These are phyloP conservation scores for Phylloporus sp. DNA, from an alignment of 768 basidiomycete genomes.

Conservation along the genomic window DNA sequence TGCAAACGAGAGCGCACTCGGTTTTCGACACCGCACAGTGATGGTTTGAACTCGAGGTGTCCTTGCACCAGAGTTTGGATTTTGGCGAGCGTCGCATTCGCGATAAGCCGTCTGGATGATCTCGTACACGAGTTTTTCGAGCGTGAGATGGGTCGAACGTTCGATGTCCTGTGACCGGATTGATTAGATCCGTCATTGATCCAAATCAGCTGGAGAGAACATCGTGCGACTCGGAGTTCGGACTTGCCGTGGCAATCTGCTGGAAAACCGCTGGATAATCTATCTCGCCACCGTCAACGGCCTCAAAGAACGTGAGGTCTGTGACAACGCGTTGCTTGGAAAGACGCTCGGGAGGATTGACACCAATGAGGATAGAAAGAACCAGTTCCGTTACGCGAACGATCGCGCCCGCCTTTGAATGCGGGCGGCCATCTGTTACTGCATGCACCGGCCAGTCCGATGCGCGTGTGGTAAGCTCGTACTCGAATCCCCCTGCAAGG, in stretches of 20 bases:
- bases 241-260: slow-evolving; percentile 25
- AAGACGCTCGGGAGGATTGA: slow-evolving; percentile 63
- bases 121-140: slow-evolving; percentile 34
- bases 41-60: slow-evolving; percentile 36
- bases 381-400: slow-evolving; percentile 44
- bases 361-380: slow-evolving; percentile 58
- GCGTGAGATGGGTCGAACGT: slow-evolving; percentile 14
- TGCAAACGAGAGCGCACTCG: slow-evolving; percentile 66
- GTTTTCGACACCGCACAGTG: slow-evolving; percentile 59
- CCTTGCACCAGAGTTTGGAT: background rate
- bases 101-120: slow-evolving; percentile 48
- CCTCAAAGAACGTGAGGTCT: slow-evolving; percentile 44
- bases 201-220: background rate
- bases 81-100: slow-evolving; percentile 45
- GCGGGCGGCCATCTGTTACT: too few relatives aligned
- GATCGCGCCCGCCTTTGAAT: slow-evolving; percentile 16
- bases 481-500: slow-evolving; percentile 40
- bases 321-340: slow-evolving; percentile 59
- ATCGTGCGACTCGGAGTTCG: background rate
- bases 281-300: slow-evolving; percentile 8
- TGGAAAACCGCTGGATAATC: slow-evolving; percentile 38
- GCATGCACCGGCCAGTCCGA: slow-evolving; percentile 1
- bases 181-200: background rate
- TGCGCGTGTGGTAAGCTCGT: slow-evolving; percentile 33
- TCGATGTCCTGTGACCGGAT: slow-evolving; percentile 7